phyloP scores from a whole-genome alignment of 805 yeast genomes.

The Lachancea lanzarotensis region DNA sequence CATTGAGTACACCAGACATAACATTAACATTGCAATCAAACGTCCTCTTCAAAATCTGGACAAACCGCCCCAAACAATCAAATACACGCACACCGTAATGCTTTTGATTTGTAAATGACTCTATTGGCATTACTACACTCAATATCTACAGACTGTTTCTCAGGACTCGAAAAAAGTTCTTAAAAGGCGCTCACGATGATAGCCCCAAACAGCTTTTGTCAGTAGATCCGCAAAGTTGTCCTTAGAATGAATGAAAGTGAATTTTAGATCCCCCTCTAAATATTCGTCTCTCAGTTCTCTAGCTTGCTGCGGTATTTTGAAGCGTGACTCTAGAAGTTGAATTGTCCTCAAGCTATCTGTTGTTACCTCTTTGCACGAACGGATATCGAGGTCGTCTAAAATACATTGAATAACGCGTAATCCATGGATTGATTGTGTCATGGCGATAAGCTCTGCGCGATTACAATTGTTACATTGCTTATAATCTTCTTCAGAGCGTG shows the following conservation, averaged over 20 bases:
- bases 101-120: too few relatives aligned
- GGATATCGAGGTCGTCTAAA: neutral
- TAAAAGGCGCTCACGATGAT: neutral
- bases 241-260: neutral
- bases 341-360: neutral
- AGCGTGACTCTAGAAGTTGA: neutral
- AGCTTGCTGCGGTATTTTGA: neutral
- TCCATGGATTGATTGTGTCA: neutral
- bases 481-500: neutral
- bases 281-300: neutral
- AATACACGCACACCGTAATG: too few relatives aligned
- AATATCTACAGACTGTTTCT: neutral
- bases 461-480: neutral
- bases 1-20: too few relatives aligned
- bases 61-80: too few relatives aligned
- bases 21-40: too few relatives aligned
- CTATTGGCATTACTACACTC: too few relatives aligned
- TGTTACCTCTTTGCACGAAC: neutral
- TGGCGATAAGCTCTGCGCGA: neutral
- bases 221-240: conserved; percentile 1
- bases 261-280: neutral
- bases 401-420: neutral
- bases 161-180: neutral
- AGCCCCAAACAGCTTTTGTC: neutral
- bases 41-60: too few relatives aligned